Percentiles rank a stretch among this genome's conserved stretches.
Conservation (phyloP, 768 basidiomycete genomes). For the Tremella yokohamensis region DNA sequence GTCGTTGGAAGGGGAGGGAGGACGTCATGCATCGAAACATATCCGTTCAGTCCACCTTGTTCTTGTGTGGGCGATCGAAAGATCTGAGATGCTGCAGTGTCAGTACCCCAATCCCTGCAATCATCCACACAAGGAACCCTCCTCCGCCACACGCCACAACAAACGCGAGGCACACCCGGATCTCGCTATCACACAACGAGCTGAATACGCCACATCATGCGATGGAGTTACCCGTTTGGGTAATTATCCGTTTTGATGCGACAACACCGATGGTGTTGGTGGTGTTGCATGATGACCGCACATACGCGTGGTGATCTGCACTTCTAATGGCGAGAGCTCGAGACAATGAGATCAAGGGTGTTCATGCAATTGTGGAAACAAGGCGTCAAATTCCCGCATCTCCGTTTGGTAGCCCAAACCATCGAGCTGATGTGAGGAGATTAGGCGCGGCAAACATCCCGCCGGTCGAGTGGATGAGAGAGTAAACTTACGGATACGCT, state of each 20-base stretch:
- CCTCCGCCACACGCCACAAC: not conserved
- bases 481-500: too few species aligned
- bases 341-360: too few species aligned
- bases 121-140: not conserved
- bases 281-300: too few species aligned
- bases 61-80: not conserved
- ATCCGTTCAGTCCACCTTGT: not conserved
- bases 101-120: not conserved
- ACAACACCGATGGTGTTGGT: not conserved
- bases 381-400: too few species aligned
- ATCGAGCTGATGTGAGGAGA: too few species aligned
- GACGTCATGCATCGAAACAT: constrained; percentile 18
- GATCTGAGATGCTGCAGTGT: not conserved
- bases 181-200: not conserved
- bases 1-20: constrained; percentile 10
- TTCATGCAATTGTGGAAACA: too few species aligned
- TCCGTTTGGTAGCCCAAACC: too few species aligned
- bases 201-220: not conserved
- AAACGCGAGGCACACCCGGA: not conserved
- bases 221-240: not conserved
- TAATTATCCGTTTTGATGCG: not conserved
- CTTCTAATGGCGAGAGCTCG: too few species aligned
- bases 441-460: too few species aligned
- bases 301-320: too few species aligned
- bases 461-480: too few species aligned